These are phyloP conservation scores for Fusarium dlaminii DNA, from an alignment of 2,329 filamentous ascomycete species.

Conservation along the genomic window DNA sequence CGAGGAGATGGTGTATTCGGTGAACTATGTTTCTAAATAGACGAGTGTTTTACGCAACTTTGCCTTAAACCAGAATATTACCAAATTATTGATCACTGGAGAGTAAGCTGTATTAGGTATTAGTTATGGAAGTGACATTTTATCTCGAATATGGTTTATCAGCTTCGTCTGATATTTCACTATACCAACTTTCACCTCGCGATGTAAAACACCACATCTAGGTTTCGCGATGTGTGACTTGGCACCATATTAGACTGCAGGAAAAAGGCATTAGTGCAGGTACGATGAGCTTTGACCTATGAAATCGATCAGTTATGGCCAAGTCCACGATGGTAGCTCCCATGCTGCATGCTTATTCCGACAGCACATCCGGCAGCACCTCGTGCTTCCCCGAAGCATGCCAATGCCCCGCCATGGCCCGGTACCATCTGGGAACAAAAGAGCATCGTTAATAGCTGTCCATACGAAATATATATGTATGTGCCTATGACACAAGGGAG, in stretches of 20 bases:
- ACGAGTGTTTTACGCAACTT: neutral
- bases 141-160: too few relatives aligned
- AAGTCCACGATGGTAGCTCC: slow-evolving; percentile 24
- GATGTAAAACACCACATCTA: neutral
- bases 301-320: slow-evolving; percentile 13
- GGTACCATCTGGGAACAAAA: slow-evolving; percentile 11
- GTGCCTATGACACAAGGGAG: neutral
- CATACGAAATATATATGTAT: neutral
- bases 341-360: slow-evolving; percentile 38
- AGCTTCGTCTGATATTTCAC: neutral
- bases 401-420: slow-evolving; percentile 34
- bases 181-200: neutral
- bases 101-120: neutral
- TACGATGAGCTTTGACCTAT: slow-evolving; percentile 25
- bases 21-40: neutral
- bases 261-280: slow-evolving; percentile 37
- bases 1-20: neutral
- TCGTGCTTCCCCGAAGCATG: slow-evolving; percentile 39
- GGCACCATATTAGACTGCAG: slow-evolving; percentile 30
- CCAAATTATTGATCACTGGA: too few relatives aligned
- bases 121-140: neutral
- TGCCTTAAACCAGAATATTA: too few relatives aligned
- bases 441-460: neutral
- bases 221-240: slow-evolving; percentile 6
- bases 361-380: slow-evolving; percentile 35